A percentile compares a stretch with the other conserved stretches of the same genome.
Evolutionary conservation across 148 eudicot species (phyloP).

Genomic region (Persicaria maculosa): DNA sequence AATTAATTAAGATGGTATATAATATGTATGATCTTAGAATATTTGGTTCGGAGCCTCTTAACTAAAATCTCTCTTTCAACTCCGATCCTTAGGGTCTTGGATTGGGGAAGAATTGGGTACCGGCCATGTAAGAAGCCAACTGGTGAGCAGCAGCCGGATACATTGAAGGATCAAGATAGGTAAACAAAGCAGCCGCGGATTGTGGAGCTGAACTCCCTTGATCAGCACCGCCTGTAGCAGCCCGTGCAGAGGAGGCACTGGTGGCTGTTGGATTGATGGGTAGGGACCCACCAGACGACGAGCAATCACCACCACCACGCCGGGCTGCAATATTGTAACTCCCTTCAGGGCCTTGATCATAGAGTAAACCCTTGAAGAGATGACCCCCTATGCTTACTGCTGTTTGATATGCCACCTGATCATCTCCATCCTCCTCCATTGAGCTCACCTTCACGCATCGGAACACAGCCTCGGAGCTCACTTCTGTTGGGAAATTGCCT

Average conservation of each 20-base stretch:
- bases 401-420: constrained; percentile 54
- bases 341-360: constrained; percentile 49
- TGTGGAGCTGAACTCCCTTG: not conserved
- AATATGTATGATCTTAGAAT: too few species aligned
- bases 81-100: constrained; percentile 40
- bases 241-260: constrained; percentile 1
- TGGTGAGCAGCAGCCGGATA: constrained; percentile 25
- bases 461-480: constrained; percentile 38
- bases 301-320: constrained; percentile 24
- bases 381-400: constrained; percentile 57
- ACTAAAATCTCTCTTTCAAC: too few species aligned
- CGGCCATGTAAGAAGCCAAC: constrained; percentile 38
- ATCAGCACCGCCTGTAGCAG: constrained; percentile 12
- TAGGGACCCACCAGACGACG: constrained; percentile 28
- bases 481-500: constrained; percentile 45
- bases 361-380: constrained; percentile 57
- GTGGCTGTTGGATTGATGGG: constrained; percentile 26
- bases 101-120: constrained; percentile 60
- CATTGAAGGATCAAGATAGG: constrained; percentile 30
- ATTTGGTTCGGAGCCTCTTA: too few species aligned
- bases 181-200: not conserved
- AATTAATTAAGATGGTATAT: too few species aligned
- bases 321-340: constrained; percentile 9
- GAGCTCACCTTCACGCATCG: constrained; percentile 57
- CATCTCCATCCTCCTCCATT: constrained; percentile 29